Percentiles rank a stretch among this genome's conserved stretches.
Conservation (phyloP, 345 rosid species). For the Gossypium sturtianum region DNA sequence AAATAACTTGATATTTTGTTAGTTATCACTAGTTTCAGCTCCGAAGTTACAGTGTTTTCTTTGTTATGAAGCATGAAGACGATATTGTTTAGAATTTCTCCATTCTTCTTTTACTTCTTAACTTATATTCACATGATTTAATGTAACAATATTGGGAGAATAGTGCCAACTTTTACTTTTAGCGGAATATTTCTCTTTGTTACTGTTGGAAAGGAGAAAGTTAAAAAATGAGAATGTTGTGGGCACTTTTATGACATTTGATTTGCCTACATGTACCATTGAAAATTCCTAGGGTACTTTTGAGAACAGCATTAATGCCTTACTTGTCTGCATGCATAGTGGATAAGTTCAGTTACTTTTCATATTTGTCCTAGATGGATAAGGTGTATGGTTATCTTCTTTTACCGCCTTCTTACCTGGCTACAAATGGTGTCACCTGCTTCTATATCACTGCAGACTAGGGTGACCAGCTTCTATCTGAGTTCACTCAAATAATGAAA, state of each 20-base stretch:
- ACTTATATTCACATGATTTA: background rate
- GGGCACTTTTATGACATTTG: background rate
- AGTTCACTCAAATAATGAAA: background rate
- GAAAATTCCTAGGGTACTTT: background rate
- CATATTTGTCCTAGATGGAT: background rate
- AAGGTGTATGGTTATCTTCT: background rate
- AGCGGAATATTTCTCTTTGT: background rate
- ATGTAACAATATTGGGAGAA: no score
- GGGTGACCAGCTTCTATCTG: background rate
- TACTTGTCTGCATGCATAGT: background rate
- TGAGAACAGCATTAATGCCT: background rate
- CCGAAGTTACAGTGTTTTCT: background rate
- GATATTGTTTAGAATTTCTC: background rate
- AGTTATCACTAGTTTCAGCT: conserved; percentile 1
- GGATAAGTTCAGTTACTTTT: background rate
- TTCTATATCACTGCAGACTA: background rate
- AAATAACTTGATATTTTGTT: background rate
- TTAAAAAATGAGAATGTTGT: background rate
- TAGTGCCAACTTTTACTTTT: no score
- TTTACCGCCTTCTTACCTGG: background rate
- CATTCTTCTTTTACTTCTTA: background rate
- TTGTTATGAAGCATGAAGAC: background rate
- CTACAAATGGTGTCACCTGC: background rate
- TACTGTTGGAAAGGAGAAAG: background rate
- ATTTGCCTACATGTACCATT: background rate